A percentile compares a stretch with the other conserved stretches of the same genome.
Conservation (phyloP, 1,139 yeast genomes). For the Zygotorulaspora mrakii region DNA sequence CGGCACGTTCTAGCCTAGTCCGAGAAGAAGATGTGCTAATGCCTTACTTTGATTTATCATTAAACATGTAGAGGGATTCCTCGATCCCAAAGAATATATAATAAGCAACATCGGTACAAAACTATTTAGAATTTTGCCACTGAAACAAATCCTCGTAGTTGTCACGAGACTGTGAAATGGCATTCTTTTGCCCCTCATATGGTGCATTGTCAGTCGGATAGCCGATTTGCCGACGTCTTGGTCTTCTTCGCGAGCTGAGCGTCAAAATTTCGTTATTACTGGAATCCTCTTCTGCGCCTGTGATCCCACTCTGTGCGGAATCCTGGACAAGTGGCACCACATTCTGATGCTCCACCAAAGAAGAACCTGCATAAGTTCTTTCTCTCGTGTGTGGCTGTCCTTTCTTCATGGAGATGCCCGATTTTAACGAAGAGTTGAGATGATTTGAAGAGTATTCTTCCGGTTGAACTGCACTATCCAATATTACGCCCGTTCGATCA, state of each 20-base stretch:
- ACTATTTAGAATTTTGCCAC: constrained; percentile 30
- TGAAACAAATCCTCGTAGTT: constrained; percentile 25
- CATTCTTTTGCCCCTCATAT: neutral
- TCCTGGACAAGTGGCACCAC: constrained; percentile 5
- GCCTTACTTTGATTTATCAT: too few species aligned
- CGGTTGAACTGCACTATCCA: constrained; percentile 9
- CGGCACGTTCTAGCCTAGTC: too few species aligned
- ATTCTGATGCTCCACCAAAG: constrained; percentile 1
- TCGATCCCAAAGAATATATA: too few species aligned
- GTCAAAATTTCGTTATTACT: constrained; percentile 7
- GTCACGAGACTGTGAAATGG: constrained; percentile 10
- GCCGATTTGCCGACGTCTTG: constrained; percentile 12
- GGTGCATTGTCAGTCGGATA: constrained; percentile 4
- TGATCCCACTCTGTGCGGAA: constrained; percentile 1
- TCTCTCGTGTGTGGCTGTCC: neutral
- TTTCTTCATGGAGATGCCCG: too few species aligned
- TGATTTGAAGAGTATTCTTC: constrained; percentile 6
- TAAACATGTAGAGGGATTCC: too few species aligned
- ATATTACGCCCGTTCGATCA: constrained; percentile 14
- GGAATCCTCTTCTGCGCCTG: constrained; percentile 6
- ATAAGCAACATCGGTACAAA: neutral
- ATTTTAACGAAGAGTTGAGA: too few species aligned
- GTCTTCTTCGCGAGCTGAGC: constrained; percentile 11
- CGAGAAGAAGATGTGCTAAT: too few species aligned
- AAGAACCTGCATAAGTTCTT: neutral